These are phyloP conservation scores for Pythium volutum DNA, from an alignment of 352 stramenopile genomes.

Conservation along the genomic window DNA sequence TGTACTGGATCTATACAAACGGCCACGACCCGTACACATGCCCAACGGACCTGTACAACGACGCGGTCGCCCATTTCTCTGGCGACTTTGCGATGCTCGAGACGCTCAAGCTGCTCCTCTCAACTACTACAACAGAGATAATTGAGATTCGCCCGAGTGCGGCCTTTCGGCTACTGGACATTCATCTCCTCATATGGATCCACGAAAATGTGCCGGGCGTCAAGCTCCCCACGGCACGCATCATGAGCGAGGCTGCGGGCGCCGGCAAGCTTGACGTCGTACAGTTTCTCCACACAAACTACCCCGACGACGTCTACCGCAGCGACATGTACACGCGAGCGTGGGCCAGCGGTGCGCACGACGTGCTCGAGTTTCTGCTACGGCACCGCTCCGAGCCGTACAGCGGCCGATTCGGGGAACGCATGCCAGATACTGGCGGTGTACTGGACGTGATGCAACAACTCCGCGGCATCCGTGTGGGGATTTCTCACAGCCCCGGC, in stretches of 20 bases:
- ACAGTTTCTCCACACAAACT: constrained; percentile 9
- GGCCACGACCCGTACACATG: neutral
- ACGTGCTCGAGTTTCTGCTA: constrained; percentile 18
- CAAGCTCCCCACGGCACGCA: constrained; percentile 1
- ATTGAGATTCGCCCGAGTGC: neutral
- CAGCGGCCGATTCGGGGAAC: constrained; percentile 9
- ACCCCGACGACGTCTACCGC: neutral
- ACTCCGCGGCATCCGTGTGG: neutral
- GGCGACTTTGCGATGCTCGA: constrained; percentile 13
- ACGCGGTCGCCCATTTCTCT: constrained; percentile 8
- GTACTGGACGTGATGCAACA: constrained; percentile 16
- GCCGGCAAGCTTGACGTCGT: constrained; percentile 8
- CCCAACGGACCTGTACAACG: constrained; percentile 2
- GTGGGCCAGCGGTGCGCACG: neutral
- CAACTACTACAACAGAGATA: neutral
- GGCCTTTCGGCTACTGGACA: constrained; percentile 1
- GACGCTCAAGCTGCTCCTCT: constrained; percentile 4
- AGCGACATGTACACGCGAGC: constrained; percentile 15
- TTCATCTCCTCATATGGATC: constrained; percentile 10
- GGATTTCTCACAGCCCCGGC: neutral
- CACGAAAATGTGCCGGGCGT: neutral
- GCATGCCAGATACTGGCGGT: neutral
- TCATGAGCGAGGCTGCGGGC: constrained; percentile 13
- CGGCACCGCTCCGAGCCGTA: constrained; percentile 15
- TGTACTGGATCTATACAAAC: constrained; percentile 11